Conservation (phyloP, 108 stramenopile genomes). For the Conticribra weissflogii region DNA sequence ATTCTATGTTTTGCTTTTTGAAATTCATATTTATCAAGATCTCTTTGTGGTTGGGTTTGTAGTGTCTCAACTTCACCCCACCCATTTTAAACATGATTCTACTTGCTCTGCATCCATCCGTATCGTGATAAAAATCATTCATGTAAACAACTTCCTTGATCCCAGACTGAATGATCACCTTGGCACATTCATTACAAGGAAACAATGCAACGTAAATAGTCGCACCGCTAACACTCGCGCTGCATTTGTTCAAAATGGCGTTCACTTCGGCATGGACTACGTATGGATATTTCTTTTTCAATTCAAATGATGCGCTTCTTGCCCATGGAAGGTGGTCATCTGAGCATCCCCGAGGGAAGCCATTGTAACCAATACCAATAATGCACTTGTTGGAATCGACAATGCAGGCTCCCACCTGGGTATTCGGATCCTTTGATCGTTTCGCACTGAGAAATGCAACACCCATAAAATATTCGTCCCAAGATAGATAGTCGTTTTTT, state of each 20-base stretch:
- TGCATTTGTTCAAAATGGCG: conserved; percentile 96
- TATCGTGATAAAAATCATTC: conserved; percentile 91
- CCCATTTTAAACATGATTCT: conserved; percentile 92
- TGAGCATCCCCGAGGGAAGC: conserved; percentile 93
- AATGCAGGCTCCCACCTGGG: conserved; percentile 95
- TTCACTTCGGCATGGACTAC: conserved; percentile 99
- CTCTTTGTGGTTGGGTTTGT: conserved; percentile 45
- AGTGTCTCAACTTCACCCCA: conserved; percentile 69
- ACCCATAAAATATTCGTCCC: conserved; percentile 98
- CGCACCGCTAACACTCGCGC: conserved; percentile 79
- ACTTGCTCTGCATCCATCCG: conserved; percentile 85
- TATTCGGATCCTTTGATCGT: conserved; percentile 97
- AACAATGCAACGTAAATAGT: conserved; percentile 96
- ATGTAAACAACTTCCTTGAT: conserved; percentile 95
- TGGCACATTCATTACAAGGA: conserved; percentile 97
- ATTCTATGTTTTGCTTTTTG: too few species aligned
- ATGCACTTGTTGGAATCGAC: conserved; percentile 77
- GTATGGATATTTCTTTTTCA: conserved; percentile 97
- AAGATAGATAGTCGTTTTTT: conserved; percentile 70
- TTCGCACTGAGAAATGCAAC: conserved; percentile 93
- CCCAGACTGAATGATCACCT: conserved; percentile 97
- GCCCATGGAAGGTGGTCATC: conserved; percentile 96
- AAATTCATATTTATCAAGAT: conserved; percentile 11
- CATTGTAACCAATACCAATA: conserved; percentile 98
- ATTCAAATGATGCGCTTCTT: conserved; percentile 30